These are phyloP conservation scores for Candida ipomoeae DNA, from an alignment of 805 yeast genomes.

Conservation along the genomic window DNA sequence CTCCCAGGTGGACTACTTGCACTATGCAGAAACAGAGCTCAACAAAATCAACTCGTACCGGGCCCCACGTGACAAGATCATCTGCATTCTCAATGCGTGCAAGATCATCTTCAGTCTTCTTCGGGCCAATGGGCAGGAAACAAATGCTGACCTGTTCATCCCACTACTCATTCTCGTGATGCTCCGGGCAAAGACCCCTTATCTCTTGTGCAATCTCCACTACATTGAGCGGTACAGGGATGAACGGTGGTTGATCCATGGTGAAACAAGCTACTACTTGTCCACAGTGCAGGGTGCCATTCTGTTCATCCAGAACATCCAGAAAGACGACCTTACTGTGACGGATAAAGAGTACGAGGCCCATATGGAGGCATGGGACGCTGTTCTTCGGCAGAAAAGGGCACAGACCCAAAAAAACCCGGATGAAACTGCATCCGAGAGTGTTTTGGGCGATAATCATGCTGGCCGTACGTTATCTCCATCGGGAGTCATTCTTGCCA, in stretches of 20 bases:
- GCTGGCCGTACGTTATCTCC: constrained; percentile 27
- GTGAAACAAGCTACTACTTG: constrained; percentile 88
- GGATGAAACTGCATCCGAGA: neutral
- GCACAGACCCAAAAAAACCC: neutral
- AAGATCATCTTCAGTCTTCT: constrained; percentile 87
- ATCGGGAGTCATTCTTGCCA: constrained; percentile 35
- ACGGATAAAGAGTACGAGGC: constrained; percentile 55
- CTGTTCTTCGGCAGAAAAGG: constrained; percentile 22
- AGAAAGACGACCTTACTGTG: constrained; percentile 55
- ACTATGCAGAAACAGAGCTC: constrained; percentile 67
- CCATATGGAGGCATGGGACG: constrained; percentile 49
- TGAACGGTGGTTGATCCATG: constrained; percentile 63
- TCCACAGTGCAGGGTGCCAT: constrained; percentile 90
- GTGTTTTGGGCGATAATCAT: too few relatives aligned
- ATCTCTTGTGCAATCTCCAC: constrained; percentile 71
- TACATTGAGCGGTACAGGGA: constrained; percentile 84
- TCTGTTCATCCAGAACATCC: constrained; percentile 65
- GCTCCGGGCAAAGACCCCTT: constrained; percentile 58
- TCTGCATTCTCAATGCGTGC: constrained; percentile 86
- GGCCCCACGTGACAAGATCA: constrained; percentile 92
- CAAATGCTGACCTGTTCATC: constrained; percentile 90
- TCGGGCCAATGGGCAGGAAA: constrained; percentile 63
- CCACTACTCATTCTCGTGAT: constrained; percentile 82
- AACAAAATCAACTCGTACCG: constrained; percentile 75
- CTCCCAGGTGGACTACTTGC: constrained; percentile 40